Conservation (phyloP, 805 yeast species). For the Barnettozyma vustinii region DNA sequence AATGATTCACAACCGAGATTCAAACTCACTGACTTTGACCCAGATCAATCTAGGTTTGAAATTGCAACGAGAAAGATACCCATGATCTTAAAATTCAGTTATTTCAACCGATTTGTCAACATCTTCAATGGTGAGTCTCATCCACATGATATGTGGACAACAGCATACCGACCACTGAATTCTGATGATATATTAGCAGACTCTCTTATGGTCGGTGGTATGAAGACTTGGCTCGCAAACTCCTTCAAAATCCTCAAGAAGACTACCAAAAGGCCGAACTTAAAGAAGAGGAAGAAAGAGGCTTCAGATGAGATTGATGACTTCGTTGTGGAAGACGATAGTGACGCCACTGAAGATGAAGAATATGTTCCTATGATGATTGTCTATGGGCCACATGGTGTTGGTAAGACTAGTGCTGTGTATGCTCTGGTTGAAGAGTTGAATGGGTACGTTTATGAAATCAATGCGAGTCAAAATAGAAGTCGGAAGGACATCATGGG, state of each 20-base stretch:
- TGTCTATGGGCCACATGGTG: constrained; percentile 64
- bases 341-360: constrained; percentile 19
- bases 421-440: constrained; percentile 59
- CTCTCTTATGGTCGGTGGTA: constrained; percentile 14
- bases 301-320: constrained; percentile 21
- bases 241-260: constrained; percentile 31
- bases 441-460: constrained; percentile 72
- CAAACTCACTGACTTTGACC: background rate
- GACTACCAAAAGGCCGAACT: constrained; percentile 29
- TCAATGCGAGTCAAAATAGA: constrained; percentile 70
- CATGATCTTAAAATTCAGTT: background rate
- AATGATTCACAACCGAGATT: background rate
- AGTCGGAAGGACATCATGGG: constrained; percentile 65
- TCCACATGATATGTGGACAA: constrained; percentile 25
- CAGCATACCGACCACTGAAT: constrained; percentile 26
- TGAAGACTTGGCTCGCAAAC: constrained; percentile 28
- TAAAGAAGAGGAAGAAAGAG: constrained; percentile 23
- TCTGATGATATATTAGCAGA: constrained; percentile 28
- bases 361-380: constrained; percentile 59
- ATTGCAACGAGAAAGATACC: constrained; percentile 4
- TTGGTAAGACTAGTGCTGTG: constrained; percentile 74
- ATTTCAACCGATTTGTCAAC: constrained; percentile 5
- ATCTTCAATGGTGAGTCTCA: background rate
- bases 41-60: background rate
- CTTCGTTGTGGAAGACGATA: constrained; percentile 29